phyloP scores from a whole-genome alignment of 352 stramenopile genomes.

The Phytophthora chlamydospora region DNA sequence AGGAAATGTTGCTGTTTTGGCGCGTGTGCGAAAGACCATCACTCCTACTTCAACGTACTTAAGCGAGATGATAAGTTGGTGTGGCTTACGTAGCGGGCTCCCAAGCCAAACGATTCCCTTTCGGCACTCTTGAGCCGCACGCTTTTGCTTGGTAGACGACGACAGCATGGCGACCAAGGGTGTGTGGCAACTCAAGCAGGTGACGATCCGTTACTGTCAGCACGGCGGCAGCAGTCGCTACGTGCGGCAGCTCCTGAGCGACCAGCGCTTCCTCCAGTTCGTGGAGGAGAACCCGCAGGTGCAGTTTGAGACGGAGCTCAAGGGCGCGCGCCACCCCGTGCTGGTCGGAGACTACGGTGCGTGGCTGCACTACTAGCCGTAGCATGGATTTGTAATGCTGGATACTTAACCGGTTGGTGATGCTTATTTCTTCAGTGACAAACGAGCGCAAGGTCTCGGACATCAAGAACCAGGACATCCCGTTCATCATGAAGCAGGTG shows the following conservation, averaged over 20 bases:
- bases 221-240: slow-evolving; percentile 81
- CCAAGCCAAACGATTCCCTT: slow-evolving; percentile 25
- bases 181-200: slow-evolving; percentile 80
- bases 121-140: slow-evolving; percentile 4
- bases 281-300: slow-evolving; percentile 90
- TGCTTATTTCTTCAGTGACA: slow-evolving; percentile 56
- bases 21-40: slow-evolving; percentile 11
- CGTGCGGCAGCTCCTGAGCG: slow-evolving; percentile 72
- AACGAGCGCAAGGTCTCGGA: slow-evolving; percentile 84
- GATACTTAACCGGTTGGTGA: background rate
- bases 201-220: slow-evolving; percentile 86
- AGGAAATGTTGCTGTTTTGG: slow-evolving; percentile 9
- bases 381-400: background rate
- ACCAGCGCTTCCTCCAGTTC: slow-evolving; percentile 82
- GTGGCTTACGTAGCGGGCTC: slow-evolving; percentile 16
- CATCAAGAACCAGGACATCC: slow-evolving; percentile 90
- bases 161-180: slow-evolving; percentile 71
- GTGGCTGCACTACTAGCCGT: slow-evolving; percentile 2
- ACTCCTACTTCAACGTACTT: slow-evolving; percentile 27
- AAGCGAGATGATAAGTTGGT: slow-evolving; percentile 3
- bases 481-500: slow-evolving; percentile 84
- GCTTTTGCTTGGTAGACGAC: slow-evolving; percentile 15
- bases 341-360: slow-evolving; percentile 87
- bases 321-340: slow-evolving; percentile 81
- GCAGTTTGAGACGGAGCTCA: slow-evolving; percentile 84